Conservation (phyloP, 1,139 yeast genomes). For the Saccharomycopsis crataegensis region DNA sequence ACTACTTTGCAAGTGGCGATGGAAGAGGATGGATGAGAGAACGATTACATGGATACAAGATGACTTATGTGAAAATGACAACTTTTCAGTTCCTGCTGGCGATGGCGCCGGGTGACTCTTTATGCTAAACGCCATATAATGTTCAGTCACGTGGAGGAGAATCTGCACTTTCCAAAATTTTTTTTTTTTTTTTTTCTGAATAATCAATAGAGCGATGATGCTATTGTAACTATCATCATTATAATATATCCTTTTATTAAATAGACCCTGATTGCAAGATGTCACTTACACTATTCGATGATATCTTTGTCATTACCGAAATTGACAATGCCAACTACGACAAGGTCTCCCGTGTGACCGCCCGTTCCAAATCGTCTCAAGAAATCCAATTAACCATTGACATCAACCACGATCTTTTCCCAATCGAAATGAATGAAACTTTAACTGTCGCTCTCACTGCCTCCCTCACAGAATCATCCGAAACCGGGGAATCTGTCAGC, state of each 20-base stretch:
- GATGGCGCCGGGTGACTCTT: no score
- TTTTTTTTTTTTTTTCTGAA: not conserved
- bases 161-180: not conserved
- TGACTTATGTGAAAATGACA: no score
- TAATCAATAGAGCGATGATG: not conserved
- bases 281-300: conserved; percentile 89
- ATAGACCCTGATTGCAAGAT: conserved; percentile 28
- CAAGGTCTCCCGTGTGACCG: conserved; percentile 85
- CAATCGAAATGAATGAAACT: conserved; percentile 70
- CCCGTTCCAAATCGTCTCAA: conserved; percentile 74
- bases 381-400: conserved; percentile 86
- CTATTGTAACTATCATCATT: not conserved
- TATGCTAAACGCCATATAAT: no score
- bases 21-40: no score
- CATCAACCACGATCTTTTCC: conserved; percentile 87
- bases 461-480: conserved; percentile 51
- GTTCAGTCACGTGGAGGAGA: no score
- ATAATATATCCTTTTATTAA: no score
- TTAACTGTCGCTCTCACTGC: conserved; percentile 87
- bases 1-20: no score
- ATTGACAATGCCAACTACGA: conserved; percentile 89
- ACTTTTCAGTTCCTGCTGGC: no score
- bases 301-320: conserved; percentile 79
- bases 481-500: conserved; percentile 43
- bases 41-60: no score